Conservation (phyloP, 2,329 filamentous ascomycete genomes). For the Neofusicoccum laricinum region DNA sequence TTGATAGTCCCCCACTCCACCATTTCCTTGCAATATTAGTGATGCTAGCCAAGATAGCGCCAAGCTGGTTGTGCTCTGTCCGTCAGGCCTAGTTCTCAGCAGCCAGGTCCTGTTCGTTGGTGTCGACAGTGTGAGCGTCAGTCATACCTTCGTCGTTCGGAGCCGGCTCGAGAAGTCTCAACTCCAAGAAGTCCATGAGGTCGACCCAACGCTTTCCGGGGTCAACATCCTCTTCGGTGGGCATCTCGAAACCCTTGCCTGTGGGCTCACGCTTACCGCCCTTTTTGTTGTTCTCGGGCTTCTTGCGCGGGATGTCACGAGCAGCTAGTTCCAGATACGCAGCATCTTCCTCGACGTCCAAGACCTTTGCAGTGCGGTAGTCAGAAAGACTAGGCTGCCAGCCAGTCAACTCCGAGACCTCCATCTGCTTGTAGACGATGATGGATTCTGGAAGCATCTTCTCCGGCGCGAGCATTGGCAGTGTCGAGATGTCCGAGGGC, state of each 20-base stretch:
- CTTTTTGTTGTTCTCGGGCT: not conserved
- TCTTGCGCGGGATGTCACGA: not conserved
- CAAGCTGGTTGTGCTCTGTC: not conserved
- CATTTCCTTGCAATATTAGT: not conserved
- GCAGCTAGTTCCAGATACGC: not conserved
- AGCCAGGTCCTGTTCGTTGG: not conserved
- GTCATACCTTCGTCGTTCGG: not conserved
- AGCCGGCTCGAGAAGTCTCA: not conserved
- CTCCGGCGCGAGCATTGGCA: constrained; percentile 51
- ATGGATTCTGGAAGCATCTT: constrained; percentile 59
- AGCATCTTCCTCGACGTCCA: not conserved
- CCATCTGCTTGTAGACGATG: constrained; percentile 66
- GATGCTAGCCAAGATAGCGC: not conserved
- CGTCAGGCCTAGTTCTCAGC: not conserved
- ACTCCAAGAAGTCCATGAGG: not conserved
- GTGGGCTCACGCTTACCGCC: not conserved
- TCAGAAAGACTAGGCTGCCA: constrained; percentile 56
- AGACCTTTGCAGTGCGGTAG: not conserved
- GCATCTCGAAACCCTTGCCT: not conserved
- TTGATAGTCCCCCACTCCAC: not conserved
- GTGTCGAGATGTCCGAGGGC: constrained; percentile 54
- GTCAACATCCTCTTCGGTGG: not conserved
- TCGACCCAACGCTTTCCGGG: constrained; percentile 1
- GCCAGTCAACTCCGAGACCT: constrained; percentile 59
- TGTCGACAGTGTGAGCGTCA: not conserved